Evolutionary conservation across 1,139 yeast genomes (phyloP).

Genomic region (Eremothecium sinecaudum): DNA sequence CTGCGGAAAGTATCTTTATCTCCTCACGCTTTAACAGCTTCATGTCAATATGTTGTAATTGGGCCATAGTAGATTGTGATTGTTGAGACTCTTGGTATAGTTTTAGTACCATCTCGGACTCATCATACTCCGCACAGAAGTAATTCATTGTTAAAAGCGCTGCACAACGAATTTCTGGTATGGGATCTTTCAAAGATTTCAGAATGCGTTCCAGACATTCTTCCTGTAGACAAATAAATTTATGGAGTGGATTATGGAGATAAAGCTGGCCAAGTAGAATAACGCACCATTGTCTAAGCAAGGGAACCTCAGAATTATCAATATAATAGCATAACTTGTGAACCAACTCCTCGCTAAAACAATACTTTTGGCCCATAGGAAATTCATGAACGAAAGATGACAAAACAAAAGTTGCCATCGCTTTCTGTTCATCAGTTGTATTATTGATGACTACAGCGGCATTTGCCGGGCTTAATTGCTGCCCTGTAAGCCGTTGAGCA

Average conservation of each 20-base stretch:
- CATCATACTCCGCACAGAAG: conserved; percentile 47
- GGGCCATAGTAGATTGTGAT: conserved; percentile 24
- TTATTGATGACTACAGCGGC: conserved; percentile 13
- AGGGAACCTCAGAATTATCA: conserved; percentile 69
- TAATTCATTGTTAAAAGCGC: conserved; percentile 65
- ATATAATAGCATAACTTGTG: conserved; percentile 59
- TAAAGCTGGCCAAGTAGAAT: conserved; percentile 70
- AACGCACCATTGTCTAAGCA: conserved; percentile 87
- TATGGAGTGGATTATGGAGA: conserved; percentile 66
- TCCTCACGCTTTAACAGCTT: conserved; percentile 36
- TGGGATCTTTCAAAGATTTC: conserved; percentile 66
- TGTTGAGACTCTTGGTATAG: conserved; percentile 28
- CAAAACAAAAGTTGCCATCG: conserved; percentile 88
- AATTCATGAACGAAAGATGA: conserved; percentile 76
- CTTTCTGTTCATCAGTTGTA: conserved; percentile 72
- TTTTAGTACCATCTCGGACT: conserved; percentile 26
- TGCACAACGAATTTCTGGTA: conserved; percentile 91
- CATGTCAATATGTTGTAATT: conserved; percentile 26
- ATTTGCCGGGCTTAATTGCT: conserved; percentile 13
- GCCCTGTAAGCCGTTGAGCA: conserved; percentile 13
- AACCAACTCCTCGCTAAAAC: conserved; percentile 66
- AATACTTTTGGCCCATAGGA: conserved; percentile 68
- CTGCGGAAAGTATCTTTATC: conserved; percentile 37
- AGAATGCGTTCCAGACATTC: conserved; percentile 52
- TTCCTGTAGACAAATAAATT: conserved; percentile 59